Evolutionary conservation across 2,329 filamentous ascomycete genomes (phyloP).

Genomic region (Kalmusia sp.): DNA sequence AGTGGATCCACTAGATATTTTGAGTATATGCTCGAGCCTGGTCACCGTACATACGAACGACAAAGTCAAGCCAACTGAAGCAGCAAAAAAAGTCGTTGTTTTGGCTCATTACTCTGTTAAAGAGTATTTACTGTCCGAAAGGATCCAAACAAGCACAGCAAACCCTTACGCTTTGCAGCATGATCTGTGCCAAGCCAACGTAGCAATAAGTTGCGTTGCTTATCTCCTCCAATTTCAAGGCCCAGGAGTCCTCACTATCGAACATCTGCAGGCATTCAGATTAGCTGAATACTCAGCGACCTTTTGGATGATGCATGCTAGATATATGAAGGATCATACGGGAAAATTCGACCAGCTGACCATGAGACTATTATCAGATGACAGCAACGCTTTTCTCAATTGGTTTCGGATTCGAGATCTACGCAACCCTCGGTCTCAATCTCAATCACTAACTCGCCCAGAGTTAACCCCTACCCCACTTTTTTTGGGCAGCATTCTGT

Average conservation of each 20-base stretch:
- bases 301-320: constrained; percentile 23
- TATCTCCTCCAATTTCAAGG: constrained; percentile 26
- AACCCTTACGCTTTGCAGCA: constrained; percentile 18
- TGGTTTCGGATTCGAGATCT: no score
- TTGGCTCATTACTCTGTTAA: constrained; percentile 38
- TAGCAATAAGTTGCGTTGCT: constrained; percentile 21
- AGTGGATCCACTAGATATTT: constrained; percentile 29
- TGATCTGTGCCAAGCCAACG: constrained; percentile 9
- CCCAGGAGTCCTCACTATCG: background rate
- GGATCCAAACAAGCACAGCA: constrained; percentile 11
- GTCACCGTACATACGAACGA: constrained; percentile 20
- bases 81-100: constrained; percentile 1
- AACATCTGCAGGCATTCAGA: constrained; percentile 7
- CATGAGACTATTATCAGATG: no score
- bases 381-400: no score
- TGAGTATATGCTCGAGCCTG: constrained; percentile 33
- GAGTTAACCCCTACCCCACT: no score
- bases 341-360: no score
- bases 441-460: no score
- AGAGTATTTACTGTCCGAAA: constrained; percentile 31
- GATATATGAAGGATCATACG: no score
- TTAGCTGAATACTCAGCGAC: constrained; percentile 24
- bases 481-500: no score
- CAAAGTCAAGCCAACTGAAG: background rate
- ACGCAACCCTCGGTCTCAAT: no score